A percentile compares a stretch with the other conserved stretches of the same genome.
Evolutionary conservation across 78 protist genomes (phyloP).

Genomic region (Polysphondylium violaceum): DNA sequence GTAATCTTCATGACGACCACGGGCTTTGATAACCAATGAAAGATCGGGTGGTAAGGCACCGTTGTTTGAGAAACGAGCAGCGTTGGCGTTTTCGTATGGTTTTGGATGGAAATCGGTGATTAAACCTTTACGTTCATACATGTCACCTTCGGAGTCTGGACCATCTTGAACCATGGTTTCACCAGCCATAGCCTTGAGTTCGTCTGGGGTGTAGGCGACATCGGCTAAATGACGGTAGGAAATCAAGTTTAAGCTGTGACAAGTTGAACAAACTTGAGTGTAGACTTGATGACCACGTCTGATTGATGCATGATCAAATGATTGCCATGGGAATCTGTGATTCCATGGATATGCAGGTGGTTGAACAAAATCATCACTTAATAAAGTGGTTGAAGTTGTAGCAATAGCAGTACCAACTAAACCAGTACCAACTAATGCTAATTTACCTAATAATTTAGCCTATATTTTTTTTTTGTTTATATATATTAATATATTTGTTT

Average conservation of each 20-base stretch:
- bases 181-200: conserved; percentile 75
- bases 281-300: conserved; percentile 85
- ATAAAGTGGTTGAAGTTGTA: conserved; percentile 25
- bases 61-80: conserved; percentile 90
- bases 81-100: conserved; percentile 75
- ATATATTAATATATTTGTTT: background rate
- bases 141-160: conserved; percentile 89
- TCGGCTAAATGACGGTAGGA: conserved; percentile 68
- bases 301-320: conserved; percentile 82
- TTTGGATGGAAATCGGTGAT: conserved; percentile 78
- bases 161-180: conserved; percentile 84
- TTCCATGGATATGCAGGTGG: conserved; percentile 78
- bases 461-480: background rate
- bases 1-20: conserved; percentile 90
- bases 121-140: conserved; percentile 75
- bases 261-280: conserved; percentile 81
- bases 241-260: conserved; percentile 78
- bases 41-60: conserved; percentile 97
- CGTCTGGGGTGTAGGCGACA: conserved; percentile 73
- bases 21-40: conserved; percentile 92
- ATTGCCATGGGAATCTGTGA: conserved; percentile 84
- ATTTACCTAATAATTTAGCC: conserved; percentile 30
- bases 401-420: background rate
- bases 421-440: conserved; percentile 28
- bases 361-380: conserved; percentile 58